Evolutionary conservation across 2,329 filamentous ascomycete species (phyloP), one percentile per base, ranked within the genome.

Genomic region (Aspergillus sp.): DNA sequence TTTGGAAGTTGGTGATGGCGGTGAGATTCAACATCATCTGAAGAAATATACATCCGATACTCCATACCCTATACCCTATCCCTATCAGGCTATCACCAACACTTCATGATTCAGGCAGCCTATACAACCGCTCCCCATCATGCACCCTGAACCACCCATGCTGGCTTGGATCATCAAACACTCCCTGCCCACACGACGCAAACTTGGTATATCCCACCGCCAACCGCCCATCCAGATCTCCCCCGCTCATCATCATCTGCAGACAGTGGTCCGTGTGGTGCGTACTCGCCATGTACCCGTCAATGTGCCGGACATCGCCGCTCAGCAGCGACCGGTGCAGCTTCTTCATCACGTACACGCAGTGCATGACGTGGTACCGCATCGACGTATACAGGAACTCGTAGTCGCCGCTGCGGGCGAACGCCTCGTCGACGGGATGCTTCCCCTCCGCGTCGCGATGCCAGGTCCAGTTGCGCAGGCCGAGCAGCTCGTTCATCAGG

Each of bases 211-310:
- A 33, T 0, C 40, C 48, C 7, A 22, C 11, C 9, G 30, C 35
- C 3, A 7, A n/a, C 41, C 24, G 24, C n/a, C 38, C 7, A 43
- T 50, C 10, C 3, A 35, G 11, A 19, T 50, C 48, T 0, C 16
- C 38, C 10, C 1, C 7, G 6, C 33, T 13, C 11, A 36, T 17
- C 22, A 50, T 30, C 48, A 50, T 44, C n/a, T 45, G 13, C n/a
- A 43, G 14, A 62, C 85, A 87, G 66, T 90, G 87, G 35, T 40
- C 50, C 33, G 52, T 45, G 26, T 54, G 52, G 11, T 41, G 19
- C 14, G 40, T 51, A 13, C 41, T 42, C 1, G 40, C 42, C 0
- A 57, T 56, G 40, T 58, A 56, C 4, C 49, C 45, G 50, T 57
- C 53, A 20, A 50, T 19, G 5, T 22, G 36, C 6, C 17, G 13